Conservation (phyloP, 331 rosid species). For the Rosa hybrid region DNA sequence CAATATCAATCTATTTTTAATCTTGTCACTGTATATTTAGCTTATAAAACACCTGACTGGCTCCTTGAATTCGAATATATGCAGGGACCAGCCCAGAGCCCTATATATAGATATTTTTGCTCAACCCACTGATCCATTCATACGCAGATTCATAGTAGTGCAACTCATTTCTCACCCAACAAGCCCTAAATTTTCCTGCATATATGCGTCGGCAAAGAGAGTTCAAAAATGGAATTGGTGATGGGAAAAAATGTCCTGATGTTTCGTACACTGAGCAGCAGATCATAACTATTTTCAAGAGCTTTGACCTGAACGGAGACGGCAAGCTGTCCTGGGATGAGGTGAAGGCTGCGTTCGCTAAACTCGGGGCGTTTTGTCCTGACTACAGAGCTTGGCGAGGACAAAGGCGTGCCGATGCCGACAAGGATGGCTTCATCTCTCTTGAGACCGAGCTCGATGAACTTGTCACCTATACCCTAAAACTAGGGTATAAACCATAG, state of each 20-base stretch:
- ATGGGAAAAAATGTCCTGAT: background rate
- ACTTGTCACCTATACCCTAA: background rate
- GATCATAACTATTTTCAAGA: background rate
- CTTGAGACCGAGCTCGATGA: background rate
- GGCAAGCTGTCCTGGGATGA: conserved; percentile 15
- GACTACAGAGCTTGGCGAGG: background rate
- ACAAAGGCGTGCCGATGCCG: background rate
- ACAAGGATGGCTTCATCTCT: background rate
- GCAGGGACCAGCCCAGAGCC: background rate
- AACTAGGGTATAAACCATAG: background rate
- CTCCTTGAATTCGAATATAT: background rate
- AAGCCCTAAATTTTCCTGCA: too few species aligned
- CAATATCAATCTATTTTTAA: too few species aligned
- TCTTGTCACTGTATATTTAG: too few species aligned
- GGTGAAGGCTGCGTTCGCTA: conserved; percentile 4
- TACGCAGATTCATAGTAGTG: too few species aligned
- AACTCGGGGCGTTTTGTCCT: background rate
- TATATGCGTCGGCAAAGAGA: too few species aligned
- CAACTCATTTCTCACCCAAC: too few species aligned
- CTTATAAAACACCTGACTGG: background rate
- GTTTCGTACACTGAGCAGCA: background rate
- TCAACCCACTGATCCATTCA: background rate
- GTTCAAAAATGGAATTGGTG: too few species aligned
- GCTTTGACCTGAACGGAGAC: conserved; percentile 6
- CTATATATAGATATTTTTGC: background rate